Conservation (phyloP, 495 filamentous ascomycete genomes). For the Hypoxylon fuscum region DNA sequence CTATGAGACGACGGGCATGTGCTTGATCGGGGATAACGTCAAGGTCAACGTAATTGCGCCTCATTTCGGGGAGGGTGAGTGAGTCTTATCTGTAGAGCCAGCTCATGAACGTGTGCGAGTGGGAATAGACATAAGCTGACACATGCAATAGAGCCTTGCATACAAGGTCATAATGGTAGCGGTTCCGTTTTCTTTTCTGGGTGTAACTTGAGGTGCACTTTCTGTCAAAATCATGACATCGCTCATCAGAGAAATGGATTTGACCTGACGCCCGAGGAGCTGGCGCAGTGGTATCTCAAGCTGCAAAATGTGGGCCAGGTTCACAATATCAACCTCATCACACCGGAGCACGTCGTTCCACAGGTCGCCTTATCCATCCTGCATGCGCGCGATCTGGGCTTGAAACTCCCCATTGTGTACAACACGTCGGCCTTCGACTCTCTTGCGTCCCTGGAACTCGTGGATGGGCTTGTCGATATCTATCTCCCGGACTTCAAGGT, state of each 20-base stretch:
- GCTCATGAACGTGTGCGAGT: too few species aligned
- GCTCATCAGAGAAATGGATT: conserved; percentile 76
- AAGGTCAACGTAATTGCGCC: conserved; percentile 84
- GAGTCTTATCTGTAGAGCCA: conserved; percentile 3
- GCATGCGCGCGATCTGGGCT: conserved; percentile 69
- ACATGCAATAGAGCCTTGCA: conserved; percentile 74
- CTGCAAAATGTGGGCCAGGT: conserved; percentile 74
- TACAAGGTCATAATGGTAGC: conserved; percentile 78
- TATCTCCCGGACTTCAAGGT: conserved; percentile 85
- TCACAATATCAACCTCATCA: conserved; percentile 82
- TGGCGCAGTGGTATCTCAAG: conserved; percentile 80
- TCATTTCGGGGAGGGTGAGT: conserved; percentile 69
- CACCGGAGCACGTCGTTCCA: conserved; percentile 78
- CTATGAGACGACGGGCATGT: conserved; percentile 75
- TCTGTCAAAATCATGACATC: conserved; percentile 86
- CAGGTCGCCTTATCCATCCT: conserved; percentile 77
- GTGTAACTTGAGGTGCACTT: conserved; percentile 80
- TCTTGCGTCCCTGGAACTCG: conserved; percentile 67
- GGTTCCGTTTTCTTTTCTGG: conserved; percentile 76
- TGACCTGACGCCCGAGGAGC: conserved; percentile 77
- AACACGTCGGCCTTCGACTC: conserved; percentile 82
- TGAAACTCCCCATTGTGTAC: conserved; percentile 76
- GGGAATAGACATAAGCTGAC: too few species aligned
- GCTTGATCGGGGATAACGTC: conserved; percentile 74
- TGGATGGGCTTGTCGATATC: conserved; percentile 80